Evolutionary conservation across 306 rosid genomes (phyloP).

Genomic region (Vigna trinervia): DNA sequence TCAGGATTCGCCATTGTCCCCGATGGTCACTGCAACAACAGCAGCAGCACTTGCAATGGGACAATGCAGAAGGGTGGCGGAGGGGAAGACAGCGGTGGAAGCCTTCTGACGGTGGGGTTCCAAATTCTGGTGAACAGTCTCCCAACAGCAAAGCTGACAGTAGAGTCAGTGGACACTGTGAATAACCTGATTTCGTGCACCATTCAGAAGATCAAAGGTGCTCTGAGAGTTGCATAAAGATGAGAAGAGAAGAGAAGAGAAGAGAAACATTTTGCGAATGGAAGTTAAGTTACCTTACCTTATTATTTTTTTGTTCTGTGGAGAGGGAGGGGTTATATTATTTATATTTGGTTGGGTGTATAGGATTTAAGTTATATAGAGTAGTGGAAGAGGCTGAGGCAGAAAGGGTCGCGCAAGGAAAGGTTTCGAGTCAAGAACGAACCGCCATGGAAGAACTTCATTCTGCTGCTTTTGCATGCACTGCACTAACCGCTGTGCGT

Average conservation of each 20-base stretch:
- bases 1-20: slow-evolving; percentile 93
- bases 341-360: slow-evolving; percentile 22
- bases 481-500: neutral
- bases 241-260: slow-evolving; percentile 3
- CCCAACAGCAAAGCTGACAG: slow-evolving; percentile 75
- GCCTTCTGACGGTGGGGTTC: slow-evolving; percentile 83
- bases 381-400: slow-evolving; percentile 30
- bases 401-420: slow-evolving; percentile 38
- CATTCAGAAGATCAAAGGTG: slow-evolving; percentile 76
- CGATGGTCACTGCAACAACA: slow-evolving; percentile 32
- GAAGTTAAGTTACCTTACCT: neutral
- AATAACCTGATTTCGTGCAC: slow-evolving; percentile 83
- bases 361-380: slow-evolving; percentile 29
- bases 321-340: slow-evolving; percentile 27
- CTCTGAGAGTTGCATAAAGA: slow-evolving; percentile 56
- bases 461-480: neutral
- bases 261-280: slow-evolving; percentile 20
- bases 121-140: slow-evolving; percentile 78
- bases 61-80: slow-evolving; percentile 29
- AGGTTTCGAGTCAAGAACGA: slow-evolving; percentile 99
- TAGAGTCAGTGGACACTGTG: slow-evolving; percentile 81
- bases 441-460: slow-evolving; percentile 56
- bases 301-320: neutral
- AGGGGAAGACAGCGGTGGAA: slow-evolving; percentile 44
- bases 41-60: slow-evolving; percentile 28